Evolutionary conservation across 2,329 filamentous ascomycete genomes (phyloP), one percentile per base, ranked within the genome.

Genomic region (Parasarocladium wereldwijsianum): DNA sequence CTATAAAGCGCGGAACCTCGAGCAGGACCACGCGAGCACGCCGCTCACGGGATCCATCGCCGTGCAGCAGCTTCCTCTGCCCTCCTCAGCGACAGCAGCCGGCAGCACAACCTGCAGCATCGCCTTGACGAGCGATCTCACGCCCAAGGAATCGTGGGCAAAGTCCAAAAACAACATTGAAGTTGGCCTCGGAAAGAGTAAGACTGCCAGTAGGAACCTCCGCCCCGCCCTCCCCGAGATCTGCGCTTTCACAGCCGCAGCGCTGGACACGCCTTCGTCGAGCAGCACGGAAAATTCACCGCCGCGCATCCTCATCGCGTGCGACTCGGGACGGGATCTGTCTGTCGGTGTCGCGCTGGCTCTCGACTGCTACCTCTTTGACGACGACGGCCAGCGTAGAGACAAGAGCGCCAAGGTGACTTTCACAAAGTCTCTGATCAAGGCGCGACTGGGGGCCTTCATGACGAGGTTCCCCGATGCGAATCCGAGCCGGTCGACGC

Each of bases 141-240:
- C 63, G 3, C 53, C 53, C 13, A 53, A 51, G 29, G 62, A 63
- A 29, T 50, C 40, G 7, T 60, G 55, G 58, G 21, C 46, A 10
- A 40, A 51, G 34, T 43, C 49, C 7, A 33, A 54, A 24, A 52
- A 49, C 31, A 35, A 47, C 70, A 49, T 60, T 43, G 23, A 62
- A 62, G 64, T 90, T 12, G 67, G 71, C 0, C 69, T 87, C 35
- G 72, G 74, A 2, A 67, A 70, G 28, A 71, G 71, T 21, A 94
- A 94, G 53, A 51, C 75, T 4, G 87, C 84, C 1, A 86, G 82
- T 44, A 74, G 85, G n/a, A 75, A 81, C 40, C 60, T 96, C n/a
- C 73, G 87, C 7, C 57, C 65, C 10, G 73, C 80, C 8, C 57
- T 96, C 4, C 62, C 69, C 2, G 62, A 59, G 11, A 67, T 90